A percentile compares a stretch with the other conserved stretches of the same genome.
Conservation (phyloP, 169 alveolate genomes). For the Theileria annulata region DNA sequence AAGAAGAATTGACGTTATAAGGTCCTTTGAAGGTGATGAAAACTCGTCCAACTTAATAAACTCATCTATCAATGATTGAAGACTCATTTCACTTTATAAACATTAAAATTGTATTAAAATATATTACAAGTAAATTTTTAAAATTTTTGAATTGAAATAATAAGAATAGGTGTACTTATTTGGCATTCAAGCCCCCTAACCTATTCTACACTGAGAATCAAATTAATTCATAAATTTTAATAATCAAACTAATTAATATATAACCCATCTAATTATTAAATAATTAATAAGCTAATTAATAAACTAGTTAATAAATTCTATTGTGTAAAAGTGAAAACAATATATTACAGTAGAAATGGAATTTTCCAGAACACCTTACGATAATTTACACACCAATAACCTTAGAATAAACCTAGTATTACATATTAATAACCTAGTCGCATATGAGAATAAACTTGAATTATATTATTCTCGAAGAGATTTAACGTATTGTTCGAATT, state of each 20-base stretch:
- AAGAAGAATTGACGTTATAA: constrained; percentile 24
- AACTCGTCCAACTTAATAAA: constrained; percentile 44
- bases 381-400: neutral
- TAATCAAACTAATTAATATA: neutral
- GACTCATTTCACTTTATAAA: constrained; percentile 9
- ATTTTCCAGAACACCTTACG: neutral
- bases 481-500: neutral
- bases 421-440: no score
- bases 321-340: neutral
- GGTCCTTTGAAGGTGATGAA: constrained; percentile 46
- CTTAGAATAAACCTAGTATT: no score
- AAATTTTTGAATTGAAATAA: neutral
- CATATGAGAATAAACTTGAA: neutral
- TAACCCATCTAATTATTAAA: neutral
- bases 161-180: neutral
- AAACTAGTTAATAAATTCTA: no score
- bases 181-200: neutral
- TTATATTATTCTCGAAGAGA: neutral
- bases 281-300: no score
- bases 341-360: neutral
- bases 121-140: neutral
- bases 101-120: neutral
- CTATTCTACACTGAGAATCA: neutral
- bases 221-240: no score
- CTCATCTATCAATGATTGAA: constrained; percentile 30